Evolutionary conservation across 2,329 filamentous ascomycete species (phyloP).

Genomic region (Scedosporium apiospermum): DNA sequence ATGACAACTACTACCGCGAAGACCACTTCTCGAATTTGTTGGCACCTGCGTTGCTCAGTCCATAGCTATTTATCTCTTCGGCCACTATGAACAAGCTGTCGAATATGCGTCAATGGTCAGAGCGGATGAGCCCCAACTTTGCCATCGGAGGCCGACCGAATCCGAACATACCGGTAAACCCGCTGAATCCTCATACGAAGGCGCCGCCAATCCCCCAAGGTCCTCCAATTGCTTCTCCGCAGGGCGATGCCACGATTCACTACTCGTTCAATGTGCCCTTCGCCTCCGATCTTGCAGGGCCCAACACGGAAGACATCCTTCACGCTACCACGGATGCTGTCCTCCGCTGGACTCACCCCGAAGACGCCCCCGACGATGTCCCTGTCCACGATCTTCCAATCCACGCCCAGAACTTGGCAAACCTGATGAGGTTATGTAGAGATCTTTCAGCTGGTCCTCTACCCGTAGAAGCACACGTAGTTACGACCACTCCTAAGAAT

Average conservation of each 20-base stretch:
- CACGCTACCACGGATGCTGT: conserved; percentile 84
- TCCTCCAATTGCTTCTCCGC: conserved; percentile 55
- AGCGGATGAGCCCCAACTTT: conserved; percentile 60
- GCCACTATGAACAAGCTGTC: conserved; percentile 60
- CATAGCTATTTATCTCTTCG: background rate
- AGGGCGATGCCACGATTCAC: conserved; percentile 70
- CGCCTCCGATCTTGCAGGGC: conserved; percentile 81
- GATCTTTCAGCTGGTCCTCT: conserved; percentile 64
- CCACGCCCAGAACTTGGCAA: conserved; percentile 76
- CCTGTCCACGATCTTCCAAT: conserved; percentile 86
- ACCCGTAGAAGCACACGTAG: conserved; percentile 74
- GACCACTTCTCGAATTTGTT: background rate
- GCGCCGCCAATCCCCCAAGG: conserved; percentile 38
- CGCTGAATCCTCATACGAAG: conserved; percentile 49
- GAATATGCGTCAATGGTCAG: conserved; percentile 64
- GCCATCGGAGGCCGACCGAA: conserved; percentile 49
- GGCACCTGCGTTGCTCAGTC: background rate
- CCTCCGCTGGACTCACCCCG: conserved; percentile 86
- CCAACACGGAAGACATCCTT: conserved; percentile 88
- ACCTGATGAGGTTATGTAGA: conserved; percentile 68
- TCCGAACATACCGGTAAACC: conserved; percentile 44
- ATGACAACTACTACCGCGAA: conserved; percentile 25
- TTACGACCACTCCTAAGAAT: conserved; percentile 69
- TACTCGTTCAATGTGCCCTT: conserved; percentile 98
- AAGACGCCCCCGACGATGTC: conserved; percentile 73